Percentiles rank a stretch among this genome's conserved stretches.
Conservation (phyloP, 257 asterid species). For the Solanum stenotomum region DNA sequence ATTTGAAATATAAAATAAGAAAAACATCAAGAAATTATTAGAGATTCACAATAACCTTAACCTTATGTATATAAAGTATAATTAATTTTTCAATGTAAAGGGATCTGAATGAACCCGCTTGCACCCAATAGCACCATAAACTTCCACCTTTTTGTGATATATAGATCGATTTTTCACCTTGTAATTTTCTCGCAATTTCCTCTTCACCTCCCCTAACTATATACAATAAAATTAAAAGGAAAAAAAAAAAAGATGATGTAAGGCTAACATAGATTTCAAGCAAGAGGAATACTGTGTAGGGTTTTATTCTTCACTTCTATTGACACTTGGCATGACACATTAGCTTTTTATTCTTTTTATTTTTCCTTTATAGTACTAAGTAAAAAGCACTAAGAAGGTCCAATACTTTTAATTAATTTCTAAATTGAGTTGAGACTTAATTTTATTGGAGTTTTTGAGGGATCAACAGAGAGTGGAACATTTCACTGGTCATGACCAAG, state of each 20-base stretch:
- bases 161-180: not conserved
- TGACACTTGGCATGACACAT: not conserved
- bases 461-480: not conserved
- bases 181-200: too few relatives aligned
- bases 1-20: too few relatives aligned
- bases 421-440: not conserved
- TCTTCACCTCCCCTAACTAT: too few relatives aligned
- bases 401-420: not conserved
- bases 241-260: not conserved
- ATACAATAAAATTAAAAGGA: too few relatives aligned
- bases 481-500: not conserved
- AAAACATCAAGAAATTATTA: too few relatives aligned
- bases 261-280: not conserved
- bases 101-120: not conserved
- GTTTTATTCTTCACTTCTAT: not conserved
- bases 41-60: too few relatives aligned
- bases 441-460: not conserved
- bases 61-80: too few relatives aligned
- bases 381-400: not conserved
- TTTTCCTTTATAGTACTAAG: not conserved
- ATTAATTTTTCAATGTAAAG: too few relatives aligned
- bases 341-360: not conserved
- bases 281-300: not conserved
- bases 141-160: not conserved
- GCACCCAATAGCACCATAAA: not conserved